phyloP scores from a whole-genome alignment of 257 asterid species.

The Anisodus tanguticus region DNA sequence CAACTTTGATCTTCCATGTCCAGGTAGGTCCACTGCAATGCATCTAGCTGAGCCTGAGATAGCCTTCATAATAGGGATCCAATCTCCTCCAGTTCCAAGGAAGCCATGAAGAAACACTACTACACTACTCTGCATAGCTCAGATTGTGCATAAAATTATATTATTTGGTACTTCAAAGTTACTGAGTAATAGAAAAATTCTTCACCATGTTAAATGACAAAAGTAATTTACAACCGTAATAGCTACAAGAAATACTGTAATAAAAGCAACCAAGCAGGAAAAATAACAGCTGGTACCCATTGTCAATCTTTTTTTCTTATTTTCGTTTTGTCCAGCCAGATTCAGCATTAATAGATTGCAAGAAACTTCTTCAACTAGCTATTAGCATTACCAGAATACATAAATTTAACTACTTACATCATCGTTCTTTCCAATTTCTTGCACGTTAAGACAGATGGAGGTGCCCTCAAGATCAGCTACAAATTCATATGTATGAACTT shows the following conservation, averaged over 20 bases:
- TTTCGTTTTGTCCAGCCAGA: background rate
- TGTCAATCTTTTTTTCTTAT: background rate
- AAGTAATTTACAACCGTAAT: background rate
- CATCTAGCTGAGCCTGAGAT: slow-evolving; percentile 73
- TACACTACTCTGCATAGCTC: slow-evolving; percentile 57
- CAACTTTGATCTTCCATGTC: slow-evolving; percentile 78
- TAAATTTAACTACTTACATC: slow-evolving; percentile 53
- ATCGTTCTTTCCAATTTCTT: slow-evolving; percentile 65
- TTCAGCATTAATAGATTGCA: slow-evolving; percentile 18
- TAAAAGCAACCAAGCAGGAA: background rate
- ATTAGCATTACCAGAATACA: slow-evolving; percentile 10
- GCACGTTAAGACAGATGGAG: slow-evolving; percentile 61
- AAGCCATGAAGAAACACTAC: slow-evolving; percentile 90
- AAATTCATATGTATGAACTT: slow-evolving; percentile 55
- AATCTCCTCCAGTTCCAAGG: slow-evolving; percentile 81
- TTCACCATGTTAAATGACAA: background rate
- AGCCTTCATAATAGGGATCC: slow-evolving; percentile 86
- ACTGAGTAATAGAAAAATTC: background rate
- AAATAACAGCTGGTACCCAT: background rate
- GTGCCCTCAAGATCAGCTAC: slow-evolving; percentile 51
- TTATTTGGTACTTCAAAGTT: slow-evolving; percentile 5
- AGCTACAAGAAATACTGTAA: background rate
- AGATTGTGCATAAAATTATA: background rate
- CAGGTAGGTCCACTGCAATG: slow-evolving; percentile 92
- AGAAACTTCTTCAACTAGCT: background rate